phyloP scores from a whole-genome alignment of 2,329 filamentous ascomycete genomes.

The Magnaporthales sp. region DNA sequence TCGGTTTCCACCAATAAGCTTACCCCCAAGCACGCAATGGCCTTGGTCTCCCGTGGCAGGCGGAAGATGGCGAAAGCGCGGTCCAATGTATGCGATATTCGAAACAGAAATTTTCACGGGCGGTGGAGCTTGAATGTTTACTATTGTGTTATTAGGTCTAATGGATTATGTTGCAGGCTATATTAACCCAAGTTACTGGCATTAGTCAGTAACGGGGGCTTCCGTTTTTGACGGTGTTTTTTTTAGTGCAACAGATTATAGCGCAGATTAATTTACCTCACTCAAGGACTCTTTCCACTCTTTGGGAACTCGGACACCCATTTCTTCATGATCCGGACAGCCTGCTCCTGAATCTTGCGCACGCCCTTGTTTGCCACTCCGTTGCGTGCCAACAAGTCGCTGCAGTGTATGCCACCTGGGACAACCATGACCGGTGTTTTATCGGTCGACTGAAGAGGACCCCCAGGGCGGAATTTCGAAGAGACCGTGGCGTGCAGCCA shows the following conservation, averaged over 20 bases:
- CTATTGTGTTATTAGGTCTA: neutral
- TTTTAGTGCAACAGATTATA: neutral
- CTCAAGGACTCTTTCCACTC: neutral
- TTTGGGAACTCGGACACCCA: constrained; percentile 33
- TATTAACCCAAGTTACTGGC: too few relatives aligned
- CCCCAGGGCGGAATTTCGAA: constrained; percentile 27
- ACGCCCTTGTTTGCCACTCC: constrained; percentile 40
- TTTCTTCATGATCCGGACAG: constrained; percentile 37
- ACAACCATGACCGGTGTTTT: constrained; percentile 23
- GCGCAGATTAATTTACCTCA: neutral
- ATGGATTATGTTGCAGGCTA: neutral
- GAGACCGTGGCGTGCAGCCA: constrained; percentile 30
- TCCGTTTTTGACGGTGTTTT: too few relatives aligned
- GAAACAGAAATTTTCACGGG: neutral
- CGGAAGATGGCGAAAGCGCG: neutral
- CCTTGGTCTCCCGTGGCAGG: neutral
- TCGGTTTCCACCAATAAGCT: neutral
- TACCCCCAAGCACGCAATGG: neutral
- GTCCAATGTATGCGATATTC: too few relatives aligned
- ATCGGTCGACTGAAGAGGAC: constrained; percentile 23
- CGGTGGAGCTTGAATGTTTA: neutral
- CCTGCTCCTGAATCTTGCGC: constrained; percentile 37
- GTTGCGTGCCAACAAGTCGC: constrained; percentile 33
- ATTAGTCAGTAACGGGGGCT: too few relatives aligned
- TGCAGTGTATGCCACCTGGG: constrained; percentile 27